Evolutionary conservation across 129 eudicot species (phyloP).

Genomic region (Escallonia rubra): DNA sequence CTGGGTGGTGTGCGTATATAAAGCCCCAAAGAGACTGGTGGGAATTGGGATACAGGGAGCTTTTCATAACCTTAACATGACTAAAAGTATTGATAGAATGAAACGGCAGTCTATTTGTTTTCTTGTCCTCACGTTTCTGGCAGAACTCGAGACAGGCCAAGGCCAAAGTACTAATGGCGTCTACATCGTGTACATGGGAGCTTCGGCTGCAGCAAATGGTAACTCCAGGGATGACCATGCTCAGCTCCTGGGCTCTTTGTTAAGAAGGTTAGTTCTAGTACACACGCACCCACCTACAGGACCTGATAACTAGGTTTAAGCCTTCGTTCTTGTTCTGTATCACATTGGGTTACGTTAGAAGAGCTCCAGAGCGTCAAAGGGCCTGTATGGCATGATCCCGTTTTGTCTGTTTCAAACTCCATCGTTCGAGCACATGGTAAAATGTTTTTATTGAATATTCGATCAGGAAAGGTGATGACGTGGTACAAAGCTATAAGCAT

Average conservation of each 20-base stretch:
- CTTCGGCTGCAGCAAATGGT: constrained; percentile 23
- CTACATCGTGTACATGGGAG: constrained; percentile 79
- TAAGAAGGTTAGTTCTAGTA: constrained; percentile 19
- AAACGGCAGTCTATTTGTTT: constrained; percentile 14
- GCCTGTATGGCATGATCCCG: no score
- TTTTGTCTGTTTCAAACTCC: background rate
- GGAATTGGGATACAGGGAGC: background rate
- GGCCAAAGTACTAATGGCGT: constrained; percentile 26
- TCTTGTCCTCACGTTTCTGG: constrained; percentile 14
- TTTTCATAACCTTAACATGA: background rate
- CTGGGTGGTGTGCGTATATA: background rate
- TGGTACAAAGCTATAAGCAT: constrained; percentile 61
- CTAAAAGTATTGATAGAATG: constrained; percentile 20
- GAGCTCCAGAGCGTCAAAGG: no score
- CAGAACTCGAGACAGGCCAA: constrained; percentile 23
- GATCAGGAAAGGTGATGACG: constrained; percentile 37
- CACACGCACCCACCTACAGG: no score
- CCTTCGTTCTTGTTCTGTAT: background rate
- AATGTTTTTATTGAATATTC: background rate
- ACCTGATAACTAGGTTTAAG: background rate
- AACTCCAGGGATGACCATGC: constrained; percentile 30
- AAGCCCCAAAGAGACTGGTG: background rate
- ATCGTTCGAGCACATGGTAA: background rate
- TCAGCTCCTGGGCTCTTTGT: constrained; percentile 46
- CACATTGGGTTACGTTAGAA: no score